Evolutionary conservation across 1,139 yeast species (phyloP).

Genomic region (Sugiyamaella neomexicana): DNA sequence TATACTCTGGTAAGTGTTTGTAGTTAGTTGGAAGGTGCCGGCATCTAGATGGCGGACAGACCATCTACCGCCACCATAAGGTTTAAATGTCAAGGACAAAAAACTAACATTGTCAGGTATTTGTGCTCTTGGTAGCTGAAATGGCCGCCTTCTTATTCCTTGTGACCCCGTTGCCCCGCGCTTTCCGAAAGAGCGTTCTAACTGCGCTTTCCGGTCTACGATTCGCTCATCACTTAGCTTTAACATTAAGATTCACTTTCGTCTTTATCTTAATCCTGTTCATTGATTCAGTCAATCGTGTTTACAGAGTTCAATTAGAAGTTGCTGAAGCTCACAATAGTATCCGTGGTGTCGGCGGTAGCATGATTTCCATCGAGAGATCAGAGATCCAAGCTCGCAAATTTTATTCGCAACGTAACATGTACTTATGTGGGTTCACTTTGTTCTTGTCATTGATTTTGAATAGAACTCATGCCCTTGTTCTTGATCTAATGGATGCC

Average conservation of each 20-base stretch:
- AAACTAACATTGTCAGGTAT: constrained; percentile 45
- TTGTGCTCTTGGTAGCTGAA: constrained; percentile 71
- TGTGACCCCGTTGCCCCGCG: constrained; percentile 83
- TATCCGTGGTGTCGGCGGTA: constrained; percentile 21
- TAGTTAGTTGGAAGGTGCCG: background rate
- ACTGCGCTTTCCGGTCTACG: constrained; percentile 67
- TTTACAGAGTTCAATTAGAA: constrained; percentile 68
- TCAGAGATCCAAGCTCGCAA: constrained; percentile 84
- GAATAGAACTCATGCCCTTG: constrained; percentile 82
- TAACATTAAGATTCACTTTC: constrained; percentile 77
- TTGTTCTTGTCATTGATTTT: constrained; percentile 83
- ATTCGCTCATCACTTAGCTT: constrained; percentile 66
- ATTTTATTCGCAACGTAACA: constrained; percentile 94
- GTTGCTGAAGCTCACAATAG: constrained; percentile 24
- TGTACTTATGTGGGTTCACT: constrained; percentile 95
- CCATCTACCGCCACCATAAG: background rate
- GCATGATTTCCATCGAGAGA: constrained; percentile 49
- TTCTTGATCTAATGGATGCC: constrained; percentile 69
- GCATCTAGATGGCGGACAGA: too few relatives aligned
- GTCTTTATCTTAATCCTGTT: constrained; percentile 84
- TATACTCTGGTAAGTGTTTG: constrained; percentile 54
- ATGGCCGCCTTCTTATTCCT: constrained; percentile 78
- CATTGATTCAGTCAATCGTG: constrained; percentile 85
- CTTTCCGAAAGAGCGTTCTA: constrained; percentile 67
- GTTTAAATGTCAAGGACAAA: too few relatives aligned